Conservation (phyloP, 2,329 filamentous ascomycete species). For the Fusarium setosum region DNA sequence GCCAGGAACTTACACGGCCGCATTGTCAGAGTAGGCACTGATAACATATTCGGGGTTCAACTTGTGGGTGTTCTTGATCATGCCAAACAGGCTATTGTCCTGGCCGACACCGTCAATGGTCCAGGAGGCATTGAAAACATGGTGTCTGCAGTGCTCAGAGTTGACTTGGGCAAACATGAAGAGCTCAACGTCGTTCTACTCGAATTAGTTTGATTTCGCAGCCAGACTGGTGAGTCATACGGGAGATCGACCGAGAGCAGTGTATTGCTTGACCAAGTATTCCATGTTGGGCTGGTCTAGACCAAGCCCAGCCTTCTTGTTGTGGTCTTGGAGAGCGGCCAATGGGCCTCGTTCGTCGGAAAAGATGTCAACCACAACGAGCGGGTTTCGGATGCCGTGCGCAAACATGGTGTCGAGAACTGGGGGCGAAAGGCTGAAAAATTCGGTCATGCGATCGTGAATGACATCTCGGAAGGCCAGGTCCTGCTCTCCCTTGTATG, state of each 20-base stretch:
- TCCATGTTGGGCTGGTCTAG: conserved; percentile 91
- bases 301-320: conserved; percentile 84
- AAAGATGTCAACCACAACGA: conserved; percentile 82
- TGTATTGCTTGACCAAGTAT: conserved; percentile 80
- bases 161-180: conserved; percentile 99
- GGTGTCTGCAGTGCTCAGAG: conserved; percentile 88
- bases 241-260: conserved; percentile 64
- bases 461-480: conserved; percentile 74
- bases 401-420: conserved; percentile 83
- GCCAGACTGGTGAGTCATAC: conserved; percentile 51
- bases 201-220: conserved; percentile 34
- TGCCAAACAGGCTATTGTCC: conserved; percentile 85
- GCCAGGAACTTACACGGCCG: conserved; percentile 75
- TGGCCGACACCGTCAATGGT: conserved; percentile 89
- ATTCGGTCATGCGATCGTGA: conserved; percentile 97
- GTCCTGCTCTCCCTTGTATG: conserved; percentile 58
- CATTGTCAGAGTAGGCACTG: conserved; percentile 97
- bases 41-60: conserved; percentile 84
- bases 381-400: conserved; percentile 69
- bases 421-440: conserved; percentile 74
- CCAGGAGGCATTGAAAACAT: conserved; percentile 98
- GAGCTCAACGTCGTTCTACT: conserved; percentile 82
- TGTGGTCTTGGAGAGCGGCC: conserved; percentile 82
- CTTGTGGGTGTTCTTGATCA: conserved; percentile 97
- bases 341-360: conserved; percentile 72